A percentile compares a stretch with the other conserved stretches of the same genome.
Evolutionary conservation across 2,329 filamentous ascomycete genomes (phyloP).

Genomic region (Pseudomassariella vexata): DNA sequence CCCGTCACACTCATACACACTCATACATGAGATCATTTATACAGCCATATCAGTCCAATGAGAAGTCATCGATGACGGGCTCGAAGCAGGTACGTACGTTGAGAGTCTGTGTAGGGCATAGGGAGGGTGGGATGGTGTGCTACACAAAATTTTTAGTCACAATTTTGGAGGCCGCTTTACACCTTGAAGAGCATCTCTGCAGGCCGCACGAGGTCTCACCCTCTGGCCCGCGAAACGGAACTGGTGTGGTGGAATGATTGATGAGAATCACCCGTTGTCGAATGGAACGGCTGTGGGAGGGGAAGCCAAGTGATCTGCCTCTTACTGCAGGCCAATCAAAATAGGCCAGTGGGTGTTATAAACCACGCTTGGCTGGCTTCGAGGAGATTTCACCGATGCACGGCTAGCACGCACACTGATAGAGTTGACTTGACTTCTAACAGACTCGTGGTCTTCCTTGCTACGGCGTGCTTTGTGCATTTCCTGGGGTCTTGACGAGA

Average conservation of each 20-base stretch:
- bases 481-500: too few relatives aligned
- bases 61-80: neutral
- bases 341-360: too few relatives aligned
- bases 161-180: constrained; percentile 17
- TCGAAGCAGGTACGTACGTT: constrained; percentile 5
- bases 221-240: constrained; percentile 16
- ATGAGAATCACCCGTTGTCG: constrained; percentile 9
- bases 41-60: constrained; percentile 1
- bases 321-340: constrained; percentile 14
- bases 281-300: constrained; percentile 13
- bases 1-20: neutral
- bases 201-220: constrained; percentile 22
- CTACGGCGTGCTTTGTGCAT: too few relatives aligned
- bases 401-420: too few relatives aligned
- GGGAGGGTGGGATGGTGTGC: constrained; percentile 1
- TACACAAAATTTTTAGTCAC: constrained; percentile 10
- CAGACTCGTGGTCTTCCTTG: too few relatives aligned
- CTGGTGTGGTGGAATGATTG: constrained; percentile 18
- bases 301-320: constrained; percentile 16
- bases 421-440: too few relatives aligned
- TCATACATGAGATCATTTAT: constrained; percentile 2
- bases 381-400: too few relatives aligned
- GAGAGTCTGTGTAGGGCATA: constrained; percentile 1
- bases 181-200: constrained; percentile 14
- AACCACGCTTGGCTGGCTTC: too few relatives aligned